Conservation (phyloP, 164 flowering plant genomes). For the Macadamia tetraphylla region DNA sequence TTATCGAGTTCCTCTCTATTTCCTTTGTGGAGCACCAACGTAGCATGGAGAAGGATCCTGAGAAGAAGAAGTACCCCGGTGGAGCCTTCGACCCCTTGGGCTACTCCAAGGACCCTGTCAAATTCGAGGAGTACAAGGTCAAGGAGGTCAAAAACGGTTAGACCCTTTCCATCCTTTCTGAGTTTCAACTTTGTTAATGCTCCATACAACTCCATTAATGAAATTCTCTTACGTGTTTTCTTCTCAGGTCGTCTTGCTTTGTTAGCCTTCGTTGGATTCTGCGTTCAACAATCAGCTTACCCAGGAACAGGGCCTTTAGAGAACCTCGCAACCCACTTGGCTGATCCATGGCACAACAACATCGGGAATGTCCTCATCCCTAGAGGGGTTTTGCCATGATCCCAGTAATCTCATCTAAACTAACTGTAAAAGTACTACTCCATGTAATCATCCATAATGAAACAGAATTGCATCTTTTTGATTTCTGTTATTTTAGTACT, state of each 20-base stretch:
- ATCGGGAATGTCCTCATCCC: conserved; percentile 85
- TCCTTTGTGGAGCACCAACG: conserved; percentile 96
- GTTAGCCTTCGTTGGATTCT: conserved; percentile 95
- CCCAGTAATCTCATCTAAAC: neutral
- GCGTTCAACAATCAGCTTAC: conserved; percentile 90
- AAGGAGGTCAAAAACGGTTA: conserved; percentile 95
- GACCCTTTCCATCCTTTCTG: neutral
- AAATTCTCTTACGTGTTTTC: neutral
- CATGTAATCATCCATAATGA: conserved; percentile 19
- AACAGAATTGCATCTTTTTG: conserved; percentile 1
- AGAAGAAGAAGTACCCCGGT: conserved; percentile 98
- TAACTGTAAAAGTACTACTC: conserved; percentile 19
- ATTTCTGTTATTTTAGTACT: neutral
- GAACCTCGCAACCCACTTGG: conserved; percentile 95
- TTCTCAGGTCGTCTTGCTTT: conserved; percentile 80
- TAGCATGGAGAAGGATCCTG: conserved; percentile 92
- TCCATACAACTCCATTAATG: neutral
- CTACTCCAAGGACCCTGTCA: conserved; percentile 91
- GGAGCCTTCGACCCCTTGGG: conserved; percentile 97
- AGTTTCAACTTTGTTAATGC: neutral
- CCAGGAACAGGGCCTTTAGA: conserved; percentile 98
- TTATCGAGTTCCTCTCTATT: conserved; percentile 75
- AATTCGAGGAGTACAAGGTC: conserved; percentile 78
- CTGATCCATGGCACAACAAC: conserved; percentile 99
- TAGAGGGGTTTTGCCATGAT: conserved; percentile 35